Percentiles rank a stretch among this genome's conserved stretches.
Conservation (phyloP, 495 filamentous ascomycete genomes). For the Ascodesmis nigricans region DNA sequence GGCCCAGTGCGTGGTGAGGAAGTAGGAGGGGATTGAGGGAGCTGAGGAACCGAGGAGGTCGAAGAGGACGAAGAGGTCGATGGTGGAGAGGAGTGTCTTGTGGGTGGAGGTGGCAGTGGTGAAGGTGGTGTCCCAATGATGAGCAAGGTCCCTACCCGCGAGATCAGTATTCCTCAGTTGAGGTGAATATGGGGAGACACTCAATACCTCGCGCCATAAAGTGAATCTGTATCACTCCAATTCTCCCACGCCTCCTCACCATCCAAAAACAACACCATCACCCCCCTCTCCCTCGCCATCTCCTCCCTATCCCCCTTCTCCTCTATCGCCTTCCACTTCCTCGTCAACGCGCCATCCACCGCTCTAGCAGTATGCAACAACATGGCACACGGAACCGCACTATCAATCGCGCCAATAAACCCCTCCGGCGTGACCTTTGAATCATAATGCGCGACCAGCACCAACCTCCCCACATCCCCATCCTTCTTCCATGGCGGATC, state of each 20-base stretch:
- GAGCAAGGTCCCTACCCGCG: conserved; percentile 40
- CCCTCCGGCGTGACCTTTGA: conserved; percentile 59
- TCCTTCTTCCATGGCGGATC: conserved; percentile 60
- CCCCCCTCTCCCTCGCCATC: conserved; percentile 32
- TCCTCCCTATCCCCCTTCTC: conserved; percentile 26
- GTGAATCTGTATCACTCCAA: conserved; percentile 60
- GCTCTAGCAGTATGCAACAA: conserved; percentile 65
- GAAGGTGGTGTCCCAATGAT: conserved; percentile 42
- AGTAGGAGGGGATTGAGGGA: conserved; percentile 60
- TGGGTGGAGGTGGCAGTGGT: conserved; percentile 52
- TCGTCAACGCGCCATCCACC: conserved; percentile 54
- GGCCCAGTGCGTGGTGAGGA: conserved; percentile 79
- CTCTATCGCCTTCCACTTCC: conserved; percentile 56
- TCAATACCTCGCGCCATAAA: conserved; percentile 58
- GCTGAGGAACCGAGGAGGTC: conserved; percentile 58
- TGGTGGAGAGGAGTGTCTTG: conserved; percentile 48
- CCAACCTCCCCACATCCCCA: conserved; percentile 59
- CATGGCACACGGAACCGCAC: conserved; percentile 81
- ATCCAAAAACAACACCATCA: conserved; percentile 79
- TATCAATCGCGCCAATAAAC: conserved; percentile 87
- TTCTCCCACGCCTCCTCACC: conserved; percentile 75
- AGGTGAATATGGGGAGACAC: conserved; percentile 1
- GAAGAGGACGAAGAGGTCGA: conserved; percentile 77
- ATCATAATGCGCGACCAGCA: conserved; percentile 88
- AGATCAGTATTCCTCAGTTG: conserved; percentile 4